Conservation (phyloP, 345 rosid genomes). For the Toxicodendron radicans region DNA sequence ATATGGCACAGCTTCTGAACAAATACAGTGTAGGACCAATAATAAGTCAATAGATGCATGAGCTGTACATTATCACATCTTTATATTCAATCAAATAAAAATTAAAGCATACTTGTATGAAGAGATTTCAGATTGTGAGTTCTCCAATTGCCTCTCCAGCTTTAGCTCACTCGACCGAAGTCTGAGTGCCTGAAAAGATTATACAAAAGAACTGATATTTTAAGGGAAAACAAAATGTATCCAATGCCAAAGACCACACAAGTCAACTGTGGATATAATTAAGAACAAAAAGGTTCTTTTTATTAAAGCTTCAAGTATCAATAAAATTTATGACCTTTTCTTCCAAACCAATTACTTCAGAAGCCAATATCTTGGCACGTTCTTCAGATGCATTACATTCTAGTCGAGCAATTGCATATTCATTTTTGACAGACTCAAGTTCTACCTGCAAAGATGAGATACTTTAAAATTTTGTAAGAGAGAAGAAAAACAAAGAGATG, state of each 20-base stretch:
- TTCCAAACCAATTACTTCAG: conserved; percentile 97
- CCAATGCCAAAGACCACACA: conserved; percentile 14
- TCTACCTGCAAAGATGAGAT: conserved; percentile 59
- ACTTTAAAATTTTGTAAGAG: not conserved
- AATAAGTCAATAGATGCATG: conserved; percentile 7
- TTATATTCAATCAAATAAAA: conserved; percentile 15
- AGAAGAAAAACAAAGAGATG: conserved; percentile 8
- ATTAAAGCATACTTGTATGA: conserved; percentile 60
- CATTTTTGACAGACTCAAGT: conserved; percentile 72
- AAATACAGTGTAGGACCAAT: not conserved
- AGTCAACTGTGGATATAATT: conserved; percentile 5
- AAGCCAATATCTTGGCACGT: conserved; percentile 85
- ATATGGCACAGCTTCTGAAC: not conserved
- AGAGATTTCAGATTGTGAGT: conserved; percentile 67
- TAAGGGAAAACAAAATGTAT: not conserved
- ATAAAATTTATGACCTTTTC: conserved; percentile 66
- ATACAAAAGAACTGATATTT: conserved; percentile 13
- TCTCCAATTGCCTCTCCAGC: conserved; percentile 90
- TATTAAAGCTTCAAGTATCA: not conserved
- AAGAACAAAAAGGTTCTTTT: not conserved
- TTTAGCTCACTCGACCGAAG: conserved; percentile 91
- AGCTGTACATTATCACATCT: conserved; percentile 9
- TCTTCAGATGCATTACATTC: conserved; percentile 95
- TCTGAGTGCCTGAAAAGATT: conserved; percentile 73
- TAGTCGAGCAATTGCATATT: conserved; percentile 70